Evolutionary conservation across 345 rosid species (phyloP).

Genomic region (Erysimum cheiranthoides): DNA sequence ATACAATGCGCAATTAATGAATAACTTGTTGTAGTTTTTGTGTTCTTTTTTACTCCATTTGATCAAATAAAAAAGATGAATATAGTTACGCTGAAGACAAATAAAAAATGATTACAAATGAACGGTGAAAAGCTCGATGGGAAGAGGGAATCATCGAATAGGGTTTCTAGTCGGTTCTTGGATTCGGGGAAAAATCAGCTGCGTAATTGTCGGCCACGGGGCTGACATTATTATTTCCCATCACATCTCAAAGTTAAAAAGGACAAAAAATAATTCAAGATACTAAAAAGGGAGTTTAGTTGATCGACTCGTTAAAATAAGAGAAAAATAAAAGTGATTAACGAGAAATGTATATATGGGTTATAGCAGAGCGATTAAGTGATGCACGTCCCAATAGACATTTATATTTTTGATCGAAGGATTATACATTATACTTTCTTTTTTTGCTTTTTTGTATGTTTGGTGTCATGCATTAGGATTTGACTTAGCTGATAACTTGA

Average conservation of each 20-base stretch:
- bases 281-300: background rate
- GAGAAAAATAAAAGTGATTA: background rate
- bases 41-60: background rate
- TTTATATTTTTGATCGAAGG: too few relatives aligned
- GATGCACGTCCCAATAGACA: background rate
- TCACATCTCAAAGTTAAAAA: slow-evolving; percentile 26
- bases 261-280: slow-evolving; percentile 7
- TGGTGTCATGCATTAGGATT: background rate
- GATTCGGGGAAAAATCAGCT: slow-evolving; percentile 30
- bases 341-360: background rate
- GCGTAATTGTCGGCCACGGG: slow-evolving; percentile 45
- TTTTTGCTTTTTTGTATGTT: too few relatives aligned
- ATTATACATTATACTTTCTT: too few relatives aligned
- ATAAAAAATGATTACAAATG: slow-evolving; percentile 13
- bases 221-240: slow-evolving; percentile 31
- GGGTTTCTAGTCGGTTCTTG: slow-evolving; percentile 23
- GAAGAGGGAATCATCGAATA: slow-evolving; percentile 34
- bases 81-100: slow-evolving; percentile 5
- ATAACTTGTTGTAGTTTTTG: background rate
- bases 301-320: background rate
- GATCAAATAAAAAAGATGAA: background rate
- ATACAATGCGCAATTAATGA: background rate
- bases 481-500: background rate
- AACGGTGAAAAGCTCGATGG: slow-evolving; percentile 9
- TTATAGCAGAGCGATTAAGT: background rate